Percentiles rank a stretch among this genome's conserved stretches.
Conservation (phyloP, 305 asterid genomes). For the Caryopteris hybrid region DNA sequence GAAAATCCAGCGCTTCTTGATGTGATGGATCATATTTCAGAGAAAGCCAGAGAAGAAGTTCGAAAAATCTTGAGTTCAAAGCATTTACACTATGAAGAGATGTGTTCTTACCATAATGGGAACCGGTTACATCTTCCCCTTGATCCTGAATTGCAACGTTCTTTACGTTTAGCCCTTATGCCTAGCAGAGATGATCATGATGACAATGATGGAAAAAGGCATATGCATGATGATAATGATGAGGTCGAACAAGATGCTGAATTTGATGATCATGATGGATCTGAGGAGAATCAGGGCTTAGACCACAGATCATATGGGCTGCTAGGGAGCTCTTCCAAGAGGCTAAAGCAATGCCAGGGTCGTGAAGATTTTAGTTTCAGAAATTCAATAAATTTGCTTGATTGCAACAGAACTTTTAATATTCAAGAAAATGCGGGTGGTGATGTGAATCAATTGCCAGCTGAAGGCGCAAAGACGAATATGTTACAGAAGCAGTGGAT, state of each 20-base stretch:
- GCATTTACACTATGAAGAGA: conserved; percentile 73
- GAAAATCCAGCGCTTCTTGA: conserved; percentile 59
- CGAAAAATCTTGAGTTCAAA: conserved; percentile 62
- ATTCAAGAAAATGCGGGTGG: conserved; percentile 20
- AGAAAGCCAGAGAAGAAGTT: conserved; percentile 64
- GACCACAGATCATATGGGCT: conserved; percentile 20
- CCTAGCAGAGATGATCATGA: conserved; percentile 48
- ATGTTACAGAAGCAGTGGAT: conserved; percentile 37
- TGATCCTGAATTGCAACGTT: conserved; percentile 63
- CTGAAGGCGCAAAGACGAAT: conserved; percentile 17
- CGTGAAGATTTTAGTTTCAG: conserved; percentile 8
- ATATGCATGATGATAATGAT: conserved; percentile 35
- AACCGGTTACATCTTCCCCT: conserved; percentile 65
- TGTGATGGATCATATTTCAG: conserved; percentile 49
- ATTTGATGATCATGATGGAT: conserved; percentile 37
- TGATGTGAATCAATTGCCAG: conserved; percentile 26
- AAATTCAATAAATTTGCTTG: neutral
- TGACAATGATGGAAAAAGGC: conserved; percentile 28
- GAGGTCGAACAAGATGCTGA: conserved; percentile 49
- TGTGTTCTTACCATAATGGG: conserved; percentile 73
- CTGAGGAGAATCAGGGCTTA: conserved; percentile 35
- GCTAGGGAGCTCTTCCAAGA: conserved; percentile 21
- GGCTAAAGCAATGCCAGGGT: conserved; percentile 28
- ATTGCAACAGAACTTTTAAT: conserved; percentile 20
- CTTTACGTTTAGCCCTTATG: conserved; percentile 49